Evolutionary conservation across 306 rosid genomes (phyloP), one percentile per base, ranked within the genome.

Genomic region (Geum urbanum): DNA sequence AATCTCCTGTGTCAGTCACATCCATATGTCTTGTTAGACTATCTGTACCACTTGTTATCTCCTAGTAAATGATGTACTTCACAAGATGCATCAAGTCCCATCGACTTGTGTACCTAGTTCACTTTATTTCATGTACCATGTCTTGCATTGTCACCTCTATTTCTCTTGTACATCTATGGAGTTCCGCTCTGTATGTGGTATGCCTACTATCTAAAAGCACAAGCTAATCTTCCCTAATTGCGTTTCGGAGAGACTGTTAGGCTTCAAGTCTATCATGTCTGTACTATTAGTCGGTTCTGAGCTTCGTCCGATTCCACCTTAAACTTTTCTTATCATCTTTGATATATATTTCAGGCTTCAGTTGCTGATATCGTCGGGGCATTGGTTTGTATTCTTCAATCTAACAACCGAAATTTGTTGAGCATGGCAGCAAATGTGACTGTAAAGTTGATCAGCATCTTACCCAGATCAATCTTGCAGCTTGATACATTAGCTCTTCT

Each of bases 331-430:
- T 18, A 57, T 70, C 48, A 14, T 39, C 40, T 13, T 74, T 78
- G 35, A 35, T 59, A 63, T 77, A 63, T 65, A 66, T 80, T 67
- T 79, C 77, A 92, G 98, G 94, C 80, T 75, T 82, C 97, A 47
- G 72, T 82, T 65, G 72, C 75, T 16, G 94, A 88, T 78, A 71
- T 83, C 60, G 72, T 90, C 66, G 85, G 78, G 55, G 91, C 98
- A 72, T 79, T 92, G 74, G 76, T 78, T 27, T 90, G 91, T 87
- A 92, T 86, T 75, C 97, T 92, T 79, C 78, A 81, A 79, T 72
- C 79, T 74, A 79, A 75, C 77, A 88, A 71, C 72, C 80, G 54
- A 40, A 56, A 80, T 18, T 64, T 81, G 19, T 80, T 85, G 76
- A 73, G 71, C 72, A 80, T 81, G 78, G 87, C 97, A 39, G 80